Evolutionary conservation across 768 basidiomycete genomes (phyloP), one percentile per base, ranked within the genome.

Genomic region (Suillus alpinus): DNA sequence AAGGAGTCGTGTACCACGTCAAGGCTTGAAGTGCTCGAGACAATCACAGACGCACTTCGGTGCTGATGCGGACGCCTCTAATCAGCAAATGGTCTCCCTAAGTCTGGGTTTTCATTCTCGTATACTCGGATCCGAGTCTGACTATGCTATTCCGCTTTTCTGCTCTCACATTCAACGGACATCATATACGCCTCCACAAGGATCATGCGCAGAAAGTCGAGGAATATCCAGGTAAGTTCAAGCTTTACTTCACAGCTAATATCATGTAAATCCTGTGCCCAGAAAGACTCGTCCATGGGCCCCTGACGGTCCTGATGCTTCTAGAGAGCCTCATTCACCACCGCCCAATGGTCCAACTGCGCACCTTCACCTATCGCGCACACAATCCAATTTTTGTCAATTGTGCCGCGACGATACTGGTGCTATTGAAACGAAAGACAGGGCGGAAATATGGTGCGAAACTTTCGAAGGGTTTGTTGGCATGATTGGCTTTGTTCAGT

Each of bases 221-320:
- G 73, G 89, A 89, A 8, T 91, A 92, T 64, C 81, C 86, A 63
- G 91, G 89, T 85, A 63, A 57, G 60, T n/a, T 59, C 8, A 26
- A 49, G 26, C 26, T 43, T n/a, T 56, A 32, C 34, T 44, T 31
- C 4, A 16, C 36, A 31, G 26, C 46, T 26, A n/a, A 60, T 44
- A 41, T 59, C n/a, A 52, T 29, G 18, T 32, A 16, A 64, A 50
- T 53, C 23, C 44, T 59, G 26, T 56, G 39, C 34, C 32, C 66
- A 91, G 90, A 91, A 73, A 83, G 90, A 12, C 81, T 94, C n/a
- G 89, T 94, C 12, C 92, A 94, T 68, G 92, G 90, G 0, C 92
- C 92, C 43, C 75, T 94, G 46, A 93, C 88, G 2, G 91, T 92
- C 0, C 76, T 91, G 56, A 86, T 94, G 83, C 77, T 93, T 5